Conservation (phyloP, 768 basidiomycete species). For the Boletus barrowsii region DNA sequence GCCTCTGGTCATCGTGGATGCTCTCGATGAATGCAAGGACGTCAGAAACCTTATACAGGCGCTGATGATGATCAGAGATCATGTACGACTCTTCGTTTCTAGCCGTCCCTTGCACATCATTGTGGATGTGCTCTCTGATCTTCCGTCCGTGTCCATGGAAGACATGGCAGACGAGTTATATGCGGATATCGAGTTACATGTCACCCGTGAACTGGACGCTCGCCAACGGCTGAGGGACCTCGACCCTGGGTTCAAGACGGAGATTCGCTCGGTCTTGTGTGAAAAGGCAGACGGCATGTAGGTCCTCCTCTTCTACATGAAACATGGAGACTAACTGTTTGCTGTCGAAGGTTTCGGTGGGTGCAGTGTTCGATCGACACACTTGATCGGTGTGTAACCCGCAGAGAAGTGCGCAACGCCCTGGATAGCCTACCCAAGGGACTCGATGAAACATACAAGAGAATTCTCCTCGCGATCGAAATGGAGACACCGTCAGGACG, state of each 20-base stretch:
- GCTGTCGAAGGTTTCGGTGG: conserved; percentile 17
- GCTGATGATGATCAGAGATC: background rate
- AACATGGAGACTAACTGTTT: too few relatives aligned
- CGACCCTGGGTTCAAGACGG: background rate
- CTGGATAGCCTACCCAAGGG: conserved; percentile 12
- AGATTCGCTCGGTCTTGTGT: background rate
- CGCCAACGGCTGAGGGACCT: background rate
- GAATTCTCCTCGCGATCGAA: conserved; percentile 10
- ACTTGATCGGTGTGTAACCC: conserved; percentile 2
- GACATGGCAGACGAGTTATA: background rate
- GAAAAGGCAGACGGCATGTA: conserved; percentile 12
- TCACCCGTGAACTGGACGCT: background rate
- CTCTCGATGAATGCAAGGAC: conserved; percentile 5
- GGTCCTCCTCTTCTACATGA: background rate
- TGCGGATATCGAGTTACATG: background rate
- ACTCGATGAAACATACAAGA: conserved; percentile 18
- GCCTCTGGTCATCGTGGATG: conserved; percentile 3
- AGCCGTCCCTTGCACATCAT: background rate
- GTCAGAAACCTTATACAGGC: background rate
- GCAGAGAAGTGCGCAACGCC: background rate
- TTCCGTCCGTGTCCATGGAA: background rate
- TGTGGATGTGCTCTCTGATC: background rate
- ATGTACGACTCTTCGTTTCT: background rate
- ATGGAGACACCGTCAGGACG: background rate
- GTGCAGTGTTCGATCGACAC: conserved; percentile 15